phyloP scores from a whole-genome alignment of 768 basidiomycete genomes.

The Amanita exitialis region DNA sequence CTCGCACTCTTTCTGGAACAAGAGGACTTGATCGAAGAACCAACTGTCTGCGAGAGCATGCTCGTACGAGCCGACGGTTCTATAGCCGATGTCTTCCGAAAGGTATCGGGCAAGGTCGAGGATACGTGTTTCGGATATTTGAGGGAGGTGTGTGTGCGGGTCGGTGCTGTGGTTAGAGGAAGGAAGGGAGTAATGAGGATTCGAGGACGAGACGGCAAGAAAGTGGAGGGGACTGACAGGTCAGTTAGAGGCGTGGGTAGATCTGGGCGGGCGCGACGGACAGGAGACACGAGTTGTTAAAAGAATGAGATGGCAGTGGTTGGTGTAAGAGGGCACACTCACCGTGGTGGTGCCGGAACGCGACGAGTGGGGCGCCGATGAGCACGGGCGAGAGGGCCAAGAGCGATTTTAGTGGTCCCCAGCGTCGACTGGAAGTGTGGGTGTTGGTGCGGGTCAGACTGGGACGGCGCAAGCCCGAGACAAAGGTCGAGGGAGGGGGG shows the following conservation, averaged over 20 bases:
- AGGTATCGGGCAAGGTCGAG: conserved; percentile 54
- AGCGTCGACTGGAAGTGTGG: conserved; percentile 15
- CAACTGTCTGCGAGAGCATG: conserved; percentile 80
- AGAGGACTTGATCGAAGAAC: conserved; percentile 60
- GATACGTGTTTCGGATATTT: conserved; percentile 64
- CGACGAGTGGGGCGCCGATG: conserved; percentile 34
- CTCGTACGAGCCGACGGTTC: conserved; percentile 86
- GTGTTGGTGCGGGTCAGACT: no score
- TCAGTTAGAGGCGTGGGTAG: conserved; percentile 46
- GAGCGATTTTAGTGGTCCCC: conserved; percentile 54
- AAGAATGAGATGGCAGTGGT: no score
- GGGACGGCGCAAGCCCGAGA: no score
- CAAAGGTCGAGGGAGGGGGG: no score
- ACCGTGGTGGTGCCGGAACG: conserved; percentile 41
- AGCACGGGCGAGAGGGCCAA: conserved; percentile 45
- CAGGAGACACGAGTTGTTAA: not conserved
- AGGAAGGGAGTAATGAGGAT: no score
- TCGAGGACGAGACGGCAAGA: not conserved
- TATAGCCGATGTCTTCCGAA: conserved; percentile 82
- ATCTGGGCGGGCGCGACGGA: conserved; percentile 21
- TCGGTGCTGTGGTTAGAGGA: conserved; percentile 23
- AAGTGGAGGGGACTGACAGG: conserved; percentile 28
- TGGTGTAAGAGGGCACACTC: conserved; percentile 11
- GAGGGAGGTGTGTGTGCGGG: conserved; percentile 47
- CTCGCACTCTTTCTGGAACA: conserved; percentile 55